A percentile compares a stretch with the other conserved stretches of the same genome.
These are phyloP conservation scores for Beta lomatogona DNA, from an alignment of 179 eudicot genomes.

Conservation along the genomic window DNA sequence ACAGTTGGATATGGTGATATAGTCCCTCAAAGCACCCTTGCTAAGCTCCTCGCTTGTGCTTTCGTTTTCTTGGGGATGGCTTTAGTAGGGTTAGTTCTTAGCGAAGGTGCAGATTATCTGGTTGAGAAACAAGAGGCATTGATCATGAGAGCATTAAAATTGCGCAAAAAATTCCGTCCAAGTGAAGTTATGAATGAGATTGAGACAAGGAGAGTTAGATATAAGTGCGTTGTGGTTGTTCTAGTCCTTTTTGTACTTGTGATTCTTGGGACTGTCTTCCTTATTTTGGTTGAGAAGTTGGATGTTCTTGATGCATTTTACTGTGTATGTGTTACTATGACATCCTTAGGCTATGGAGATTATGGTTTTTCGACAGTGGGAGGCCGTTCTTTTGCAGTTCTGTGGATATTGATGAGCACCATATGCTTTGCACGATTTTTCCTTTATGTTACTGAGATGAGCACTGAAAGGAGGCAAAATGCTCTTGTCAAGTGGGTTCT, in stretches of 20 bases:
- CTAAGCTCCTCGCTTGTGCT: conserved; percentile 64
- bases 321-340: conserved; percentile 75
- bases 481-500: conserved; percentile 54
- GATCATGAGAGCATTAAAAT: conserved; percentile 47
- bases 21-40: conserved; percentile 49
- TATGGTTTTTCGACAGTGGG: conserved; percentile 58
- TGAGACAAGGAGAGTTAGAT: conserved; percentile 39
- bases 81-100: conserved; percentile 59
- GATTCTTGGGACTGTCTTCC: conserved; percentile 46
- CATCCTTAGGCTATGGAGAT: conserved; percentile 81
- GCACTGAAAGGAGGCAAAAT: conserved; percentile 52
- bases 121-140: conserved; percentile 60
- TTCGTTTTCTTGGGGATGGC: conserved; percentile 75
- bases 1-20: conserved; percentile 86
- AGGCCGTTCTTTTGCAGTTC: conserved; percentile 71
- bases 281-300: conserved; percentile 47
- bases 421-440: conserved; percentile 68
- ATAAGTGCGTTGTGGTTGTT: conserved; percentile 46
- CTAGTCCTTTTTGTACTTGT: conserved; percentile 46
- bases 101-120: conserved; percentile 66
- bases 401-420: conserved; percentile 72
- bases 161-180: conserved; percentile 33
- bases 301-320: conserved; percentile 63
- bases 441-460: conserved; percentile 61
- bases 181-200: conserved; percentile 46